phyloP scores from a whole-genome alignment of 2,329 filamentous ascomycete species.

The Aureobasidium sp. region DNA sequence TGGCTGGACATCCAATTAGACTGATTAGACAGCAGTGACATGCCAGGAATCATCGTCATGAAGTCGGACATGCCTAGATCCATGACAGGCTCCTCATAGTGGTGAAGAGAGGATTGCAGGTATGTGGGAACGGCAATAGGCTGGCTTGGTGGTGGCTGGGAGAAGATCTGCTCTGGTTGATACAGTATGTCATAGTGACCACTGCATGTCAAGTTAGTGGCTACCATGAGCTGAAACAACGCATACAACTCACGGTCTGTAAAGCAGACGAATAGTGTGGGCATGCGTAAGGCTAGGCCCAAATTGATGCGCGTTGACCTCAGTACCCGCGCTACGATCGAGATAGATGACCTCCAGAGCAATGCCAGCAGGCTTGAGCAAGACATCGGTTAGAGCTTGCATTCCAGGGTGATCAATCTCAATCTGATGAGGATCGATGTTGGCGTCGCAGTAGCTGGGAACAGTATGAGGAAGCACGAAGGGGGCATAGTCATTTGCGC shows the following conservation, averaged over 20 bases:
- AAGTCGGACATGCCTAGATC: conserved; percentile 32
- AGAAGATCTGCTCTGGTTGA: conserved; percentile 49
- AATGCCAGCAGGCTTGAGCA: conserved; percentile 72
- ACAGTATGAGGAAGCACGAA: conserved; percentile 61
- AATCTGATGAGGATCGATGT: conserved; percentile 65
- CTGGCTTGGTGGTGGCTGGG: conserved; percentile 24
- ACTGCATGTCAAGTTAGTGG: conserved; percentile 30
- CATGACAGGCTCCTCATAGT: conserved; percentile 25
- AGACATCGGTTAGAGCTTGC: conserved; percentile 65
- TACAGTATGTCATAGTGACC: conserved; percentile 96
- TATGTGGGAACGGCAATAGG: conserved; percentile 26
- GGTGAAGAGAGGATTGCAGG: conserved; percentile 20
- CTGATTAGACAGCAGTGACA: conserved; percentile 30
- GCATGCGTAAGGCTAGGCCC: conserved; percentile 37
- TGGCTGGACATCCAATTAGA: conserved; percentile 14
- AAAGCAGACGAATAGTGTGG: conserved; percentile 51
- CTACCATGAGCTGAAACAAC: neutral
- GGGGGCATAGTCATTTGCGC: conserved; percentile 60
- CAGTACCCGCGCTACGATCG: conserved; percentile 70
- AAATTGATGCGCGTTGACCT: conserved; percentile 66
- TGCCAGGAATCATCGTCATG: conserved; percentile 39
- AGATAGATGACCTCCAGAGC: conserved; percentile 85
- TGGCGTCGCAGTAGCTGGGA: conserved; percentile 60
- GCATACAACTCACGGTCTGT: conserved; percentile 51
- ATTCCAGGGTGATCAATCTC: conserved; percentile 93